Base-by-base conservation (phyloP, 495 filamentous ascomycete genomes). In the Penicillium ucsense region DNA sequence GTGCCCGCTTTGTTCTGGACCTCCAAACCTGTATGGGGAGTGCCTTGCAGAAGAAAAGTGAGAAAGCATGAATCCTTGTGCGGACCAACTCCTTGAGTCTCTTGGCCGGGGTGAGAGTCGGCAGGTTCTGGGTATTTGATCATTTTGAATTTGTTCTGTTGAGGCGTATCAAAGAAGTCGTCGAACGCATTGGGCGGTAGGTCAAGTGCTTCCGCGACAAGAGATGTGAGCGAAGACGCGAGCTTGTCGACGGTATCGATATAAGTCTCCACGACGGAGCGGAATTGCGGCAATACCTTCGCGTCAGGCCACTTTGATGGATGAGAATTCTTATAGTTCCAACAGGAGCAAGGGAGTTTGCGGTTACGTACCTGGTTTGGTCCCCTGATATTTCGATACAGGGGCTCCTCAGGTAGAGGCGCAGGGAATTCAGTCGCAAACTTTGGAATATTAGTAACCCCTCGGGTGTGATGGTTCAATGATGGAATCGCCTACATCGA, bases 61-160 rank as follows among this genome's bases (percentile, higher is more conserved):
- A 84, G 82, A 36, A 95, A 78, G 77, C 91, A 91, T 42, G 79
- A 84, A 64, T 98, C 92, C 63, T 98, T 98, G 65, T 98, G 92
- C 6, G 92, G 85, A 1, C 92, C 89, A 2, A 94, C 88, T 20
- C 89, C 89, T 59, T 81, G 60, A 4, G 40, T 38, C 3, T 52
- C 45, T 8, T 39, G 9, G 7, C 38, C 32, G 3, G 43, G 8
- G 3, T 28, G 20, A 9, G 49, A 64, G 60, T 4, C 73, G 59
- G 66, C 38, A 8, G 59, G 59, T 1, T 87, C 83, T 0, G 87
- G 87, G 53, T 94, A 95, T 64, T 89, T 91, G 51, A 95, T 82
- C 44, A 95, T 80, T 62, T 95, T 95, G 35, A 94, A 69, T 64
- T 92, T 94, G 66, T 95, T 88, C 64, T 94, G 83, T 67, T 92